These are phyloP conservation scores for Lasiodiplodia sp. DNA, from an alignment of 2,329 filamentous ascomycete genomes.

Conservation along the genomic window DNA sequence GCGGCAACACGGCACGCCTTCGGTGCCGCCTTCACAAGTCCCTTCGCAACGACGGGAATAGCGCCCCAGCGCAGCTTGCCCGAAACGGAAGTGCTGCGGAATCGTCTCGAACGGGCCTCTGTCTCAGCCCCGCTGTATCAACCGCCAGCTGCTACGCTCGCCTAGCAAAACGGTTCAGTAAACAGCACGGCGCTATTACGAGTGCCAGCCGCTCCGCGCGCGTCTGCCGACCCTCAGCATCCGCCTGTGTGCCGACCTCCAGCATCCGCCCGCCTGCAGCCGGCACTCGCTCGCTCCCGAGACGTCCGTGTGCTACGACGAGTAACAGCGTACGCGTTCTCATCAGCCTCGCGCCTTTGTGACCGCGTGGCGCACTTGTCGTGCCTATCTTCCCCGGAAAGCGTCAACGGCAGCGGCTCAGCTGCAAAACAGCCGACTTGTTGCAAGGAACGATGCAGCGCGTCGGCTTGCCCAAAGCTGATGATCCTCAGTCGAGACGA, in stretches of 20 bases:
- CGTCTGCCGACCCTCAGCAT: constrained; percentile 7
- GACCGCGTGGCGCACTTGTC: constrained; percentile 15
- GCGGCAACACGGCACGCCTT: constrained; percentile 13
- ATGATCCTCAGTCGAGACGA: constrained; percentile 16
- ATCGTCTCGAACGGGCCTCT: constrained; percentile 17
- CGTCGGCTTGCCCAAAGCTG: constrained; percentile 4
- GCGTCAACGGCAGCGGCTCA: neutral
- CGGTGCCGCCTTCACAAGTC: neutral
- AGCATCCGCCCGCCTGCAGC: constrained; percentile 10
- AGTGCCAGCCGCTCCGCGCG: neutral
- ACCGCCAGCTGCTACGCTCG: constrained; percentile 1
- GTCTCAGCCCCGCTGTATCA: constrained; percentile 16
- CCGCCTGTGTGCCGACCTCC: neutral
- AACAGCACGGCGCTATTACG: constrained; percentile 16
- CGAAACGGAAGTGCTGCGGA: constrained; percentile 15
- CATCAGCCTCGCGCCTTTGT: constrained; percentile 21
- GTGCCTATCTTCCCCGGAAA: neutral
- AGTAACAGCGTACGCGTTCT: constrained; percentile 13
- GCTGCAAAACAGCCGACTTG: neutral
- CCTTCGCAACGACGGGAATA: neutral
- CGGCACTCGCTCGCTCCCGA: constrained; percentile 23
- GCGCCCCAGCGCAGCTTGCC: neutral
- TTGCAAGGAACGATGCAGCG: constrained; percentile 14
- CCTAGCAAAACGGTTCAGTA: constrained; percentile 7
- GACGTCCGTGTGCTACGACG: constrained; percentile 6